Evolutionary conservation across 2,329 filamentous ascomycete genomes (phyloP), one percentile per base, ranked within the genome.

Genomic region (Zymoseptoria brevis): DNA sequence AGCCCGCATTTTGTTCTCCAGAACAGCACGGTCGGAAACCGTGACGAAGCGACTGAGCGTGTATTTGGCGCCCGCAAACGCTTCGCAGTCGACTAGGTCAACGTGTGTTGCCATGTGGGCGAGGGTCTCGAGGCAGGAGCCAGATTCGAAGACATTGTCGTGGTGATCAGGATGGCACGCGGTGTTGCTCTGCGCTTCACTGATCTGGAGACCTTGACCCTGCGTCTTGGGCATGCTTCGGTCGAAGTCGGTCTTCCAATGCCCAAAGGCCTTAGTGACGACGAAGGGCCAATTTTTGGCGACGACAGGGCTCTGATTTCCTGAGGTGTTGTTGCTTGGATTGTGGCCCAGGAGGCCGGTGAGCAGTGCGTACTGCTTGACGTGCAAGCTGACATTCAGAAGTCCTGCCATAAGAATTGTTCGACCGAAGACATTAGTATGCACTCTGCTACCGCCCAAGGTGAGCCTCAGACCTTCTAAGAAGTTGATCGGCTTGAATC

Each of bases 61-160:
- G 29, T 92, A 83, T 66, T 87, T 89, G 1, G 93, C 90, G 8
- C 92, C 87, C 4, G 93, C 94, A 73, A 94, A 96, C 65, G 97
- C 95, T 75, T 97, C 93, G 69, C 91, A 93, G 73, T 97, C 93
- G n/a, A 96, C 89, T 57, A 97, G 90, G 70, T 97, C 93, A 22
- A 96, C 91, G 70, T 97, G 91, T 83, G 96, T 96, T 2, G 91
- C 90, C 90, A 99, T 96, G 73, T 97, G 94, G 0, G 94, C 94
- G 11, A 99, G 79, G 68, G 96, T 90, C 71, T 97, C 92, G 51
- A 97, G 79, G 26, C 96, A 93, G 2, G 88, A 95, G 19, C 90
- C 85, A 63, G 88, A 91, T 72, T 96, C 90, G 67, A 94, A 93
- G 29, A 95, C 86, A 66, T 87, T 87, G 62, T 88, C 84, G 67